Base-by-base conservation (phyloP, 2,329 filamentous ascomycete genomes). In the Kalmusia sp. region DNA sequence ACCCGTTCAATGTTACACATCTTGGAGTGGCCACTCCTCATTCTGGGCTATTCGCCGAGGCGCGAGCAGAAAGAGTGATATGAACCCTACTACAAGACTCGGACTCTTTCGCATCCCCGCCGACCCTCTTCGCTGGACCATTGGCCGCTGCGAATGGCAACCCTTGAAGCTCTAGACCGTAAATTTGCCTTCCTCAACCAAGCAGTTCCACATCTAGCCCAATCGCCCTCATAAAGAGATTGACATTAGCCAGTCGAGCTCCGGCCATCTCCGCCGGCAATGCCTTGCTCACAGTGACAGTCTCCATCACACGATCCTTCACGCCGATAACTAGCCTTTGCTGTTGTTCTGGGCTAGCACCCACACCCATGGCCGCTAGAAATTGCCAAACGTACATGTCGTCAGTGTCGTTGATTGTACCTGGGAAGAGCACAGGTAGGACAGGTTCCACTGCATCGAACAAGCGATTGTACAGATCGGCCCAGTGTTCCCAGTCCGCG, bases 331-430 rank as follows among this genome's bases (percentile, higher is more conserved):
- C 95, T 51, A 99, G 82, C 52, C 93, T 86, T 73, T 96, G 93
- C 76, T 99, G 95, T 77, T 99, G 95, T 63, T 97, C 92, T 12
- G 93, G 92, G 69, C 87, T 93, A 28, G 95, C 93, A 46, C 91
- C 93, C 60, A 96, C 95, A 58, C 95, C 95, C 76, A 97, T 92
- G 11, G 93, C 92, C 7, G 95, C 95, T 60, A 99, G 83, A 73
- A 98, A 96, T 76, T 98, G 93, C 95, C 95, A 99, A 33, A 98
- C 92, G 69, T 98, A 96, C 69, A 96, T 89, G 68, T 99, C 95
- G 62, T 97, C 92, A 44, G 91, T 90, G 6, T 91, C 88, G 60
- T 91, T 92, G 68, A 96, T 91, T n/a, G 89, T 89, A 17, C 90
- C 91, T 0, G 93, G 93, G 84, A 99, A 99, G 58, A 97, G 88